Evolutionary conservation across 1,284 basidiomycete genomes (phyloP).

Genomic region (Melampsora occidentalis): DNA sequence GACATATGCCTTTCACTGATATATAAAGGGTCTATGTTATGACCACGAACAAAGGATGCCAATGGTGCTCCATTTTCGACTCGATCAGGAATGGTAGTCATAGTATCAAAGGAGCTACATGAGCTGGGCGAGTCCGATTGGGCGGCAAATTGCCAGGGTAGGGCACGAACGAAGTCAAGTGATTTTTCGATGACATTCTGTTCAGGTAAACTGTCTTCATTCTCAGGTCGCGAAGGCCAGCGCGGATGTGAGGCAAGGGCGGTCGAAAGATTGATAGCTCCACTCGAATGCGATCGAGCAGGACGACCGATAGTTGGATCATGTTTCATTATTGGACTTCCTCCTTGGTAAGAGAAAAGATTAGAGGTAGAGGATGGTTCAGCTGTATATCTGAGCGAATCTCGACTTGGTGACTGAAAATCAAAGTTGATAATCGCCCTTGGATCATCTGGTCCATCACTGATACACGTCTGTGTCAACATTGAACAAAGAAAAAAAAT

Average conservation of each 20-base stretch:
- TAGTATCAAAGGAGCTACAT: not conserved
- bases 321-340: not conserved
- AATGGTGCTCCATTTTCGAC: not conserved
- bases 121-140: slow-evolving; percentile 1
- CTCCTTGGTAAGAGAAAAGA: not conserved
- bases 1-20: not conserved
- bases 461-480: not conserved
- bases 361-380: not conserved
- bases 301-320: not conserved
- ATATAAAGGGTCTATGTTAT: not conserved
- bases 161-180: not conserved
- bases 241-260: not conserved
- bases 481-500: not conserved
- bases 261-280: not conserved
- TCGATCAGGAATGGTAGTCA: not conserved
- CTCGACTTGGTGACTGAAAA: not conserved
- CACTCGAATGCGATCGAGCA: not conserved
- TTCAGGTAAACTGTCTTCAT: not conserved
- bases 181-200: not conserved
- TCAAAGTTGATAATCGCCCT: slow-evolving; percentile 4
- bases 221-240: not conserved
- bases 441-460: slow-evolving; percentile 2
- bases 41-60: not conserved
- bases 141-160: not conserved
- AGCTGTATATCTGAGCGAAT: not conserved